Conservation (phyloP, 768 basidiomycete genomes). For the Pulveroboletus sp. region DNA sequence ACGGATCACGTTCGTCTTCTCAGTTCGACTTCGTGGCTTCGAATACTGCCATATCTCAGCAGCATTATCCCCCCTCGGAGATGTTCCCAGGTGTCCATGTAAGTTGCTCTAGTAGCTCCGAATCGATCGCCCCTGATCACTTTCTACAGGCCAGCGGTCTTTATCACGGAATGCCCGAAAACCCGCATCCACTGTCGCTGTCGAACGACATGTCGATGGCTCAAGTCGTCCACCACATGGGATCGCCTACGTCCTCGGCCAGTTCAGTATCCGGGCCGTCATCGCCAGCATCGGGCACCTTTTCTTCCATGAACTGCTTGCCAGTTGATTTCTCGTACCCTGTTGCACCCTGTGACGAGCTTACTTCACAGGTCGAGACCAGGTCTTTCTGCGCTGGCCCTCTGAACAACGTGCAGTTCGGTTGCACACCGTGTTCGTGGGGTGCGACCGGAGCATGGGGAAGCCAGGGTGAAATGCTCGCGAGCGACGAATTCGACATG, state of each 20-base stretch:
- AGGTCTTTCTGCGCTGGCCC: constrained; percentile 18
- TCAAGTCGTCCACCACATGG: constrained; percentile 41
- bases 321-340: constrained; percentile 23
- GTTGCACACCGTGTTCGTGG: constrained; percentile 32
- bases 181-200: constrained; percentile 43
- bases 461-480: constrained; percentile 36
- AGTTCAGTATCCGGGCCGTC: constrained; percentile 46
- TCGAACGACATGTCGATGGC: constrained; percentile 33
- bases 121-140: constrained; percentile 3
- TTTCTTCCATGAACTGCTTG: constrained; percentile 37
- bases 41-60: constrained; percentile 39
- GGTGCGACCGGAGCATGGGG: constrained; percentile 31
- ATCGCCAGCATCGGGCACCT: constrained; percentile 46
- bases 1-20: constrained; percentile 38
- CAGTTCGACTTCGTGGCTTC: constrained; percentile 55
- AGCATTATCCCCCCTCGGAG: constrained; percentile 32
- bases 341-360: constrained; percentile 11
- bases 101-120: constrained; percentile 21
- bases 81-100: constrained; percentile 37
- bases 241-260: constrained; percentile 48
- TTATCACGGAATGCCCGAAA: constrained; percentile 44
- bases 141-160: constrained; percentile 43
- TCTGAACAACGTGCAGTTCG: constrained; percentile 25
- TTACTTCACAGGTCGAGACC: constrained; percentile 8
- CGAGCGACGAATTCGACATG: constrained; percentile 64